A percentile compares a stretch with the other conserved stretches of the same genome.
Conservation (phyloP, 371 early-diverging fungal genomes). For the Nematocida minor region DNA sequence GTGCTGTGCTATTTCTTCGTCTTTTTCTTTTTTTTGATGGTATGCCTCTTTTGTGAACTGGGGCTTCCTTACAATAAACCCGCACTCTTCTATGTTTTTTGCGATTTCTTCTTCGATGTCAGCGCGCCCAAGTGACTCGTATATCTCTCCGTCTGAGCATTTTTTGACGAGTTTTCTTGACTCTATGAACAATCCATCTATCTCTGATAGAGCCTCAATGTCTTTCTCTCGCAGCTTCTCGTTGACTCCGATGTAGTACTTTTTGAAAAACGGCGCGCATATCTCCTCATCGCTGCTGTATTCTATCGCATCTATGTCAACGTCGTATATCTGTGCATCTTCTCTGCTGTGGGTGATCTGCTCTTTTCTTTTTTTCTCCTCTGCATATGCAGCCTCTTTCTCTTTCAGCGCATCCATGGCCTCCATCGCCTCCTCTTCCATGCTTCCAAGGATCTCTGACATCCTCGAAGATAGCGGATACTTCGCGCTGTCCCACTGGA, state of each 20-base stretch:
- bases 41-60: not conserved
- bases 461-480: slow-evolving; percentile 18
- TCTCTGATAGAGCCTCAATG: not conserved
- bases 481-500: slow-evolving; percentile 13
- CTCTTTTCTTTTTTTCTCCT: slow-evolving; percentile 17
- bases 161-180: slow-evolving; percentile 18
- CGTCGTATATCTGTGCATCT: not conserved
- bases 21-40: not conserved
- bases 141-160: slow-evolving; percentile 38
- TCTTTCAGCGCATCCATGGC: slow-evolving; percentile 13
- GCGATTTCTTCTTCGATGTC: not conserved
- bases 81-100: not conserved
- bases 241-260: slow-evolving; percentile 43
- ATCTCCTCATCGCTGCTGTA: slow-evolving; percentile 8
- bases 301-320: slow-evolving; percentile 20
- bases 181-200: slow-evolving; percentile 39
- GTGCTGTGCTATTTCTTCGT: not conserved
- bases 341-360: not conserved
- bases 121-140: slow-evolving; percentile 16
- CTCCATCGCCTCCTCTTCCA: slow-evolving; percentile 16
- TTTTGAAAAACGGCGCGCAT: slow-evolving; percentile 9
- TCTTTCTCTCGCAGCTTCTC: slow-evolving; percentile 40
- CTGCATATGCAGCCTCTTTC: slow-evolving; percentile 16
- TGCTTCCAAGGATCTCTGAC: slow-evolving; percentile 7
- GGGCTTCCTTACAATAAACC: not conserved